Conservation (phyloP, 2,329 filamentous ascomycete genomes). For the Stromatinia cepivora region DNA sequence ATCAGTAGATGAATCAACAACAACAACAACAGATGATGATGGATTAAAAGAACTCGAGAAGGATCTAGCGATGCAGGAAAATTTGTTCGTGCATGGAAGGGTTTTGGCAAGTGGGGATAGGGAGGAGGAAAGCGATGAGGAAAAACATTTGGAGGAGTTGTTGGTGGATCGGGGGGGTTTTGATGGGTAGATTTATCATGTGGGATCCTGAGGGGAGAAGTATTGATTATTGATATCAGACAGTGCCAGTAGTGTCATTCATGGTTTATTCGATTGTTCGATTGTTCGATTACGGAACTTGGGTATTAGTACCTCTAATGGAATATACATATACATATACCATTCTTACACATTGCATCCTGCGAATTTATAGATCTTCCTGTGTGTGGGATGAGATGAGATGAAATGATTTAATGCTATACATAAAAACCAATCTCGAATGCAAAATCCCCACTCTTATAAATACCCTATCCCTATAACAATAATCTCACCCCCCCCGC, state of each 20-base stretch:
- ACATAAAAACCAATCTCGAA: neutral
- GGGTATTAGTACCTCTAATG: too few relatives aligned
- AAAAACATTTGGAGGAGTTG: slow-evolving; percentile 21
- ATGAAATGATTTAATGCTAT: neutral
- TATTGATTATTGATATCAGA: neutral
- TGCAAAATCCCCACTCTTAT: neutral
- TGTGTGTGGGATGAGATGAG: neutral
- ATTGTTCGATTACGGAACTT: too few relatives aligned
- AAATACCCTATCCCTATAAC: neutral
- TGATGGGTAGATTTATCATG: neutral
- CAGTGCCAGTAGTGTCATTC: too few relatives aligned
- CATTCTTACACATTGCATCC: neutral
- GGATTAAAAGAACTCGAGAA: slow-evolving; percentile 13
- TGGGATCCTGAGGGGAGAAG: neutral
- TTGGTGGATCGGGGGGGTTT: slow-evolving; percentile 19
- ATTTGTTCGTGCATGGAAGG: neutral
- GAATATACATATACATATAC: neutral
- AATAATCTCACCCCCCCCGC: neutral
- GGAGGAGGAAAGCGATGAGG: slow-evolving; percentile 21
- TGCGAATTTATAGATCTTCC: neutral
- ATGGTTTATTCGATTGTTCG: neutral
- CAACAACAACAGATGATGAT: slow-evolving; percentile 4
- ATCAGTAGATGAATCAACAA: neutral
- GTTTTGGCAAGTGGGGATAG: neutral
- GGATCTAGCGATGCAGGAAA: slow-evolving; percentile 11